Evolutionary conservation across 345 rosid genomes (phyloP), one percentile per base, ranked within the genome.

Genomic region (Populus davidiana): DNA sequence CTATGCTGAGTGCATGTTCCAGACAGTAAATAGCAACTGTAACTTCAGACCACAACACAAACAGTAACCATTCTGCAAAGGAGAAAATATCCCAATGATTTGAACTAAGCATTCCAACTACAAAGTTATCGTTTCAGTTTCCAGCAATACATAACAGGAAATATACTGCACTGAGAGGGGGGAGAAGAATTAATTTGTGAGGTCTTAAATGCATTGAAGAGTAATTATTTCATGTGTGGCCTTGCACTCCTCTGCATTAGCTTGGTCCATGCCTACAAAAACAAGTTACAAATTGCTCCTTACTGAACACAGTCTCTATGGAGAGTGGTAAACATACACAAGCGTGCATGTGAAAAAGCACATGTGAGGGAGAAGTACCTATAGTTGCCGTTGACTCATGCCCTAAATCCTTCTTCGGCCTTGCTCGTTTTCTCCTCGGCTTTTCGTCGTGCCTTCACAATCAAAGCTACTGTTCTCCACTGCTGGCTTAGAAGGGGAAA

Each of bases 321-420:
- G n/a, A 6, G 59, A 52, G n/a, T 39, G 10, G 59, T 1, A 23
- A 70, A 23, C n/a, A 18, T n/a, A 25, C 10, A 5, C 56, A 43
- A 2, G n/a, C n/a, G 17, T 16, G 20, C 14, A 14, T 14, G 6
- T 4, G 14, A 49, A 1, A 25, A 25, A 25, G 25, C 35, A 10
- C 9, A 8, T n/a, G 21, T 4, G 14, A 33, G 64, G 17, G 59
- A 20, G 44, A 62, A 13, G 52, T 39, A 38, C 79, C 73, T 33
- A 47, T 25, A 8, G 8, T 50, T 69, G 25, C 31, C 82, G 10
- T 50, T 50, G 29, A 23, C 23, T 12, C 23, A 6, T 29, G 68
- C 27, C 39, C 66, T 70, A 35, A 50, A 50, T 18, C 70, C 59
- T 54, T 79, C 31, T 50, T 63, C 1, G 82, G 82, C 59, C 82